Conservation (phyloP, 2,329 filamentous ascomycete genomes). For the Aspergillus amoenus region DNA sequence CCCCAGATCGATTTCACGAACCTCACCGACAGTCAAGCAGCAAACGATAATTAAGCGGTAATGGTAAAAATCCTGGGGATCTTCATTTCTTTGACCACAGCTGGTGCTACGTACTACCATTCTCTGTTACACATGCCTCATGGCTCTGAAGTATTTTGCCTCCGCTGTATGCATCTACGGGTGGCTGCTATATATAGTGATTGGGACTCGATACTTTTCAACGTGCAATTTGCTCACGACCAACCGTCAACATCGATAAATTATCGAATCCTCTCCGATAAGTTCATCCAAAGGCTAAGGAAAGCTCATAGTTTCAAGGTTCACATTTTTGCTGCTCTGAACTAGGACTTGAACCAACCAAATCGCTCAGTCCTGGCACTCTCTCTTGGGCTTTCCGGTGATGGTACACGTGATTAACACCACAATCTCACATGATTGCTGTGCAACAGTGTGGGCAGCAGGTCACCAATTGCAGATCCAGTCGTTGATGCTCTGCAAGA, state of each 20-base stretch:
- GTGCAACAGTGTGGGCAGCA: background rate
- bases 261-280: background rate
- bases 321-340: background rate
- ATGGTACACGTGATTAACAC: background rate
- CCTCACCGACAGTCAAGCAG: background rate
- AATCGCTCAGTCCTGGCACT: background rate
- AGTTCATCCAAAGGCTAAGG: background rate
- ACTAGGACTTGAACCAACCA: background rate
- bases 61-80: background rate
- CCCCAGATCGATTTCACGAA: background rate
- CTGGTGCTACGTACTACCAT: background rate
- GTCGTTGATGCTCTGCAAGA: background rate
- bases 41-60: background rate
- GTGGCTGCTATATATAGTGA: constrained; percentile 3
- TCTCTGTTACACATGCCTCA: constrained; percentile 5
- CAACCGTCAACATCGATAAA: background rate
- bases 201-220: background rate
- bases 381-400: background rate
- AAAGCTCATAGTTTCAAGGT: background rate
- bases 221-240: background rate
- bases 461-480: background rate
- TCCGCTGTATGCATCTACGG: background rate
- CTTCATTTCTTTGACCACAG: background rate
- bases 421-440: background rate
- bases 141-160: background rate